Evolutionary conservation across 495 filamentous ascomycete genomes (phyloP), one percentile per base, ranked within the genome.

Genomic region (Pseudomonodictys pantanalensis): DNA sequence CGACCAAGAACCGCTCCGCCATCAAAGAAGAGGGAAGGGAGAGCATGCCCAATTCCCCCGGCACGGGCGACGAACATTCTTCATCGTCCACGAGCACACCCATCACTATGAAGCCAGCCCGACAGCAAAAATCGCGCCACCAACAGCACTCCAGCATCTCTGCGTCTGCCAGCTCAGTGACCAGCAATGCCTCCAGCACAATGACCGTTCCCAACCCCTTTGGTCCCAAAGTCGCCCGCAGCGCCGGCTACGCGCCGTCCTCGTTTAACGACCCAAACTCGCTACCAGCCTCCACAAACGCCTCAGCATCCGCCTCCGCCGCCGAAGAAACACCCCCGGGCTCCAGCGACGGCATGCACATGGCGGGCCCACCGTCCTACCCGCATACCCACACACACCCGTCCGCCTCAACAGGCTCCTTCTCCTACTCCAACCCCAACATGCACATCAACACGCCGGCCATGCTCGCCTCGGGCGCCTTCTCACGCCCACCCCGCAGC

Each of bases 301-400:
- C 62, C 11, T 58, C 61, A 20, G 59, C 66, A 9, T 62, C 58
- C 4, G 62, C 55, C 17, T 60, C 55, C 8, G 64, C 54, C 9
- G 30, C 58, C 30, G 64, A 67, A 29, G 53, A 64, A 58, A 64
- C 60, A 1, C 65, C 60, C 5, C 65, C 65, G 4, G 65, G 65
- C 2, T 49, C 35, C 17, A 54, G 44, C 20, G 65, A 61, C 20
- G 65, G 56, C 25, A 29, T 66, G 26, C 44, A 58, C 18, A 56
- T 67, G 47, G 50, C 45, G n/a, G 32, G 48, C 1, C n/a, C 11
- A 3, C 35, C 51, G 6, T 47, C 52, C 26, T 47, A 33, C 29
- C 49, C 41, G 1, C 50, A 45, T 4, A 32, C 41, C 6, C 42
- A 54, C 50, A 26, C 48, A 7, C 29, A 53, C 23, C 28, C 50